These are phyloP conservation scores for Letharia lupina DNA, from an alignment of 495 filamentous ascomycete species.

Conservation along the genomic window DNA sequence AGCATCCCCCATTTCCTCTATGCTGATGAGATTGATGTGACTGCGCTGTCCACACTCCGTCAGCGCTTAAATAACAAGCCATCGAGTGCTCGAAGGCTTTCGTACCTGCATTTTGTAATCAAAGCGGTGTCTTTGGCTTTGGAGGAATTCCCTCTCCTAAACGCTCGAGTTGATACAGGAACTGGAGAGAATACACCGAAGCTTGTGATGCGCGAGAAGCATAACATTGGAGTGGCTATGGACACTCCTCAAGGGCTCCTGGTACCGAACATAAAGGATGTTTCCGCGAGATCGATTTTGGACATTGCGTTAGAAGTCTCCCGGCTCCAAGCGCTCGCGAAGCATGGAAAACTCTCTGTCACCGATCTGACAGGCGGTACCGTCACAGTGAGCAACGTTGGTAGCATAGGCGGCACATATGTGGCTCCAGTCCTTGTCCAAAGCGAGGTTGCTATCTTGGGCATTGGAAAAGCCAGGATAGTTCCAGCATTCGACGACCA, in stretches of 20 bases:
- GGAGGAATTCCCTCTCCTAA: conserved; percentile 72
- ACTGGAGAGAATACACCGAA: conserved; percentile 48
- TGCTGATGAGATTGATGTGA: conserved; percentile 75
- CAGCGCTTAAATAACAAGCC: conserved; percentile 51
- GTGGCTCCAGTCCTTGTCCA: conserved; percentile 80
- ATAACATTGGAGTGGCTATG: conserved; percentile 96
- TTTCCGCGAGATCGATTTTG: conserved; percentile 61
- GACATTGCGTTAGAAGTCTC: conserved; percentile 68
- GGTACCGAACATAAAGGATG: conserved; percentile 90
- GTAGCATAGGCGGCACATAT: conserved; percentile 91
- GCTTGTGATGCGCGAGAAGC: conserved; percentile 66
- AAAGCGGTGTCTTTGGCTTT: conserved; percentile 88
- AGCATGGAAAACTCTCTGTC: conserved; percentile 61
- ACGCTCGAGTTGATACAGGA: conserved; percentile 64
- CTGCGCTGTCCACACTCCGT: conserved; percentile 60
- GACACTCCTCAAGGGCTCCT: conserved; percentile 85
- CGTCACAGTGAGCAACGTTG: conserved; percentile 94
- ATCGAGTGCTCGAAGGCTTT: conserved; percentile 52
- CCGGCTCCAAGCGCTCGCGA: conserved; percentile 63
- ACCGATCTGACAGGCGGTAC: conserved; percentile 79
- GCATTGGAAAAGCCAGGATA: conserved; percentile 68
- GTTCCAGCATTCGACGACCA: conserved; percentile 60
- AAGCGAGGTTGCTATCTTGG: conserved; percentile 84
- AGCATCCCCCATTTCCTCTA: conserved; percentile 90
- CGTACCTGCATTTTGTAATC: conserved; percentile 87